Base-by-base conservation (phyloP, 345 rosid species). In the Lepidium didymum region DNA sequence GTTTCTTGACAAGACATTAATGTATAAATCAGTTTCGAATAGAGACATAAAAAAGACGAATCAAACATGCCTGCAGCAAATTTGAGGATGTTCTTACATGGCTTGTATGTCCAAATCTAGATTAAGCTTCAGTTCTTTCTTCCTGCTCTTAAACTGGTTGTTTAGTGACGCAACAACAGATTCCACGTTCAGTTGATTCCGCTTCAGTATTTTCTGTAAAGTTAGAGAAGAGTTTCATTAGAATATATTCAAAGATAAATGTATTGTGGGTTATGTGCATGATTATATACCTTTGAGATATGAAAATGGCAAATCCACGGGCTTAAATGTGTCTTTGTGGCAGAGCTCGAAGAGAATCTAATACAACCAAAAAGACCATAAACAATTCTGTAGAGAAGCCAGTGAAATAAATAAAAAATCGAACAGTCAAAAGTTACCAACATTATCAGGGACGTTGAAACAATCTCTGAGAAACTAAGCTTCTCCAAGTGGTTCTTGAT, bases 231-330 rank as follows among this genome's bases (percentile, higher is more conserved):
- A 53, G 43, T 15, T 27, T 27, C 50, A 35, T 61, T 62, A 54
- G 38, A 37, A 45, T 33, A 40, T 37, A 38, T 53, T 29, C 4
- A 47, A 41, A 50, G 19, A 56, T 18, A 38, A 13, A 37, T 2
- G 13, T 46, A 0, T 2, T 1, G 1, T 38, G 14, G 21, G 4
- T 49, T 40, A 19, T 55, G 38, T 40, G 43, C 27, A 5, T 47
- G 56, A 34, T 33, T 43, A 43, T 53, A 21, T 83, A 93, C 99
- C 97, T 94, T 79, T 57, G 69, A 47, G 49, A 91, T 66, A 74
- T 89, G 91, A 64, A 91, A 91, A 74, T 89, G 96, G 85, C 94
- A 86, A 56, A 89, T 86, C 99, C 95, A 94, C 34, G 93, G 90
- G 78, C 85, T 77, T 63, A 75, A 69, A 7, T 19, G 74, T 16